Percentiles rank a stretch among this genome's conserved stretches.
Conservation (phyloP, 371 early-diverging fungal species). For the Mucor circinelloides region DNA sequence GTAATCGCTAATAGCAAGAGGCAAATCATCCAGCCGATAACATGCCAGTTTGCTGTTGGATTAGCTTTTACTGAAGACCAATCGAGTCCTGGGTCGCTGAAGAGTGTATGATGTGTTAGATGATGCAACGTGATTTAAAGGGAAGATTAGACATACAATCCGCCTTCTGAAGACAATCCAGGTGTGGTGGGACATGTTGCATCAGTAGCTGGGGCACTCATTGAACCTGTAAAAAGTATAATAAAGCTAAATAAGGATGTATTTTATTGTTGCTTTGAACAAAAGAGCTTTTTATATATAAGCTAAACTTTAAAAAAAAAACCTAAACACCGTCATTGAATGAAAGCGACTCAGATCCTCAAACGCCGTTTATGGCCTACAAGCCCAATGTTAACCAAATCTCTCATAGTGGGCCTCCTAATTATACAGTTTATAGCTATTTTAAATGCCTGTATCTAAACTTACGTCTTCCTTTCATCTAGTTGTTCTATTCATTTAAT, state of each 20-base stretch:
- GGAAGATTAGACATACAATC: slow-evolving; percentile 18
- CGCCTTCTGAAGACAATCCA: slow-evolving; percentile 15
- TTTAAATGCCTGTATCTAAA: neutral
- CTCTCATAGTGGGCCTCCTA: too few species aligned
- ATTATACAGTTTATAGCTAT: too few species aligned
- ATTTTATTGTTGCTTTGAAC: neutral
- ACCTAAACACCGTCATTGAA: slow-evolving; percentile 3
- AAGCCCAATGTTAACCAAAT: neutral
- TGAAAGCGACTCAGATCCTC: neutral
- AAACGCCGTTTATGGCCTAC: neutral
- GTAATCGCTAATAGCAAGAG: slow-evolving; percentile 33
- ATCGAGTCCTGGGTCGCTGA: slow-evolving; percentile 20
- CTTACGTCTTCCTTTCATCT: neutral
- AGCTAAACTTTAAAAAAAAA: neutral
- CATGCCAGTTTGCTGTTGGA: slow-evolving; percentile 43
- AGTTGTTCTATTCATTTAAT: neutral
- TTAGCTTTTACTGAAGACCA: slow-evolving; percentile 21
- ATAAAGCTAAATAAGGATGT: slow-evolving; percentile 10
- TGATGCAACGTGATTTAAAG: neutral
- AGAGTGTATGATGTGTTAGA: neutral
- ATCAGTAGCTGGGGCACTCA: slow-evolving; percentile 5
- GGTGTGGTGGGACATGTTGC: slow-evolving; percentile 22
- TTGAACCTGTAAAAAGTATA: neutral
- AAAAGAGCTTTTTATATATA: neutral
- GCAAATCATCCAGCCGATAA: slow-evolving; percentile 50